Evolutionary conservation across 192 early-diverging fungal genomes (phyloP).

Genomic region (Podila epicladia): DNA sequence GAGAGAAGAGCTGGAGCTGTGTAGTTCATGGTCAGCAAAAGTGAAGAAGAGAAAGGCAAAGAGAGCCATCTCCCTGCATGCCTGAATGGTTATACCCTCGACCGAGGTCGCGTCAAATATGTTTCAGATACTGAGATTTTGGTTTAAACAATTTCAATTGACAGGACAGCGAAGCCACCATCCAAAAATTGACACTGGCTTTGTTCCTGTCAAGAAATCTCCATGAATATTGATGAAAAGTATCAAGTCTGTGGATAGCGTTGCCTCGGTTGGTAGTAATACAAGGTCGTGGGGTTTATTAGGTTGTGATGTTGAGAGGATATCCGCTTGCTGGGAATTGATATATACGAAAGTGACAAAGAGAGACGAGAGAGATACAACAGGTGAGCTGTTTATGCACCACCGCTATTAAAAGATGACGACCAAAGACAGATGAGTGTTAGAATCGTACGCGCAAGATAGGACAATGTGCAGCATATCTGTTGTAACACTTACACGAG

Average conservation of each 20-base stretch:
- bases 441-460: background rate
- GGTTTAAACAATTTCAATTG: background rate
- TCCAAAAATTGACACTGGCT: slow-evolving; percentile 1
- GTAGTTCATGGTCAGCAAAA: background rate
- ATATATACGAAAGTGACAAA: background rate
- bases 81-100: too few relatives aligned
- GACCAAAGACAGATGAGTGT: background rate
- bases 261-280: too few relatives aligned
- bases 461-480: background rate
- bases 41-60: background rate
- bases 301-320: too few relatives aligned
- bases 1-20: background rate
- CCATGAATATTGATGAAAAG: too few relatives aligned
- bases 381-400: slow-evolving; percentile 34
- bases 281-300: too few relatives aligned
- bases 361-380: background rate
- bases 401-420: slow-evolving; percentile 24
- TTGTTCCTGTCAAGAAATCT: background rate
- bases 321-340: background rate
- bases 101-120: background rate
- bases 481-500: slow-evolving; percentile 73
- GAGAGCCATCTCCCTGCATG: background rate
- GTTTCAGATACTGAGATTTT: background rate
- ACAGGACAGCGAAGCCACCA: slow-evolving; percentile 17
- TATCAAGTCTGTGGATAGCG: too few relatives aligned